Evolutionary conservation across 2,329 filamentous ascomycete genomes (phyloP).

Genomic region (Diaporthe citriasiana): DNA sequence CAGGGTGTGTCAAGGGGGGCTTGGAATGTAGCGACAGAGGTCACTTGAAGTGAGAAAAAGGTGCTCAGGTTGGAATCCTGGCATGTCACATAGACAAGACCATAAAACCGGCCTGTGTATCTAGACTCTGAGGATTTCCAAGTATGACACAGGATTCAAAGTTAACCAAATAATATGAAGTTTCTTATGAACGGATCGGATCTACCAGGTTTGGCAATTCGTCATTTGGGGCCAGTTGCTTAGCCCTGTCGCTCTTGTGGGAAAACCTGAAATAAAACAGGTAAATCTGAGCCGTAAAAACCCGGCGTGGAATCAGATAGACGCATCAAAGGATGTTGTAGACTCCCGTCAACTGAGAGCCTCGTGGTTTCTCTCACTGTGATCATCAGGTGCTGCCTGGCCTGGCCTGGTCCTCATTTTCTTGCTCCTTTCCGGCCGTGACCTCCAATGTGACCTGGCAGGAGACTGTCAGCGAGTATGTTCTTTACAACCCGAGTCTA

Average conservation of each 20-base stretch:
- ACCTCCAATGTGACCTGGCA: slow-evolving; percentile 54
- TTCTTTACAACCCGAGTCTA: neutral
- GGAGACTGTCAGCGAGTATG: slow-evolving; percentile 29
- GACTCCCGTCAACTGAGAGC: neutral
- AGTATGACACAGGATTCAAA: too few relatives aligned
- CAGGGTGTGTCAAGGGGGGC: neutral
- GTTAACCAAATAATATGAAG: neutral
- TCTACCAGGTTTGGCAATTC: neutral
- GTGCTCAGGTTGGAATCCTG: neutral
- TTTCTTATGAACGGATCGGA: too few relatives aligned
- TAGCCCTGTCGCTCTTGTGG: neutral
- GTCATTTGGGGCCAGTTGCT: too few relatives aligned
- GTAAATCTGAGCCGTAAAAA: neutral
- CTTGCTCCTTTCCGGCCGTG: slow-evolving; percentile 35
- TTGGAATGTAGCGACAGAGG: neutral
- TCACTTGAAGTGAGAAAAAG: too few relatives aligned
- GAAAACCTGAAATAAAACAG: too few relatives aligned
- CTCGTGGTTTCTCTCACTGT: too few relatives aligned
- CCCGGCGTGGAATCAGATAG: too few relatives aligned
- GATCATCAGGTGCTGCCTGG: slow-evolving; percentile 12
- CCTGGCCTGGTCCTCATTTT: slow-evolving; percentile 17
- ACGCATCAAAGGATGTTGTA: neutral
- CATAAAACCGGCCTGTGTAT: neutral
- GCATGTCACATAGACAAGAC: neutral
- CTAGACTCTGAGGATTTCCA: neutral